These are phyloP conservation scores for Gentiana straminea DNA, from an alignment of 257 asterid genomes.

Conservation along the genomic window DNA sequence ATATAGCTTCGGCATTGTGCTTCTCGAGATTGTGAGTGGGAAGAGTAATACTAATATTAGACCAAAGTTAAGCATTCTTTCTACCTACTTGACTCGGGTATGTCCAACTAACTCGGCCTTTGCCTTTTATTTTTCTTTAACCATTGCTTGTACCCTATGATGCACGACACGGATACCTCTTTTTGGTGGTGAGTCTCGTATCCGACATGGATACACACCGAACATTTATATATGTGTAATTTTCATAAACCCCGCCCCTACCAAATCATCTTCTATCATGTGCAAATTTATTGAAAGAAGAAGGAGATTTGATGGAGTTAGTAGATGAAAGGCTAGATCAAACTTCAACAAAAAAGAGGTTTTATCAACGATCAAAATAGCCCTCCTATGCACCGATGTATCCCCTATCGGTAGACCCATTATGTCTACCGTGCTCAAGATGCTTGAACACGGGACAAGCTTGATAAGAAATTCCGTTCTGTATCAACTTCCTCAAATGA, in stretches of 20 bases:
- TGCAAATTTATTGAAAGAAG: conserved; percentile 37
- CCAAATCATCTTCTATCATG: background rate
- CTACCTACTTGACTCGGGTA: conserved; percentile 74
- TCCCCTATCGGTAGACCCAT: conserved; percentile 40
- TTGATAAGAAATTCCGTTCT: conserved; percentile 6
- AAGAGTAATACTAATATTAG: conserved; percentile 46
- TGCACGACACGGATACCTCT: too few relatives aligned
- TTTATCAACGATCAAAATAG: conserved; percentile 28
- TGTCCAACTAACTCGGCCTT: background rate
- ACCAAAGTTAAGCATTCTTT: conserved; percentile 57
- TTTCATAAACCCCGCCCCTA: background rate
- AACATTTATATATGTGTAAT: too few relatives aligned
- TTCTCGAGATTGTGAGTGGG: conserved; percentile 60
- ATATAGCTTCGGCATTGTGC: conserved; percentile 64
- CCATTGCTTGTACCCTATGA: too few relatives aligned
- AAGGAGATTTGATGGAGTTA: conserved; percentile 36
- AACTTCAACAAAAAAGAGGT: conserved; percentile 29
- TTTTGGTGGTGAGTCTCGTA: too few relatives aligned
- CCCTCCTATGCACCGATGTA: conserved; percentile 39
- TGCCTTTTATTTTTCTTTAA: too few relatives aligned
- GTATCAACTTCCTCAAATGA: too few relatives aligned
- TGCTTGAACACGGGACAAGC: conserved; percentile 43
- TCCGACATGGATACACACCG: too few relatives aligned
- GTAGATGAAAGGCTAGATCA: conserved; percentile 43
- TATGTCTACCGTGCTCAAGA: conserved; percentile 55